phyloP scores from a whole-genome alignment of 768 basidiomycete genomes.

The Trametes gibbosa region DNA sequence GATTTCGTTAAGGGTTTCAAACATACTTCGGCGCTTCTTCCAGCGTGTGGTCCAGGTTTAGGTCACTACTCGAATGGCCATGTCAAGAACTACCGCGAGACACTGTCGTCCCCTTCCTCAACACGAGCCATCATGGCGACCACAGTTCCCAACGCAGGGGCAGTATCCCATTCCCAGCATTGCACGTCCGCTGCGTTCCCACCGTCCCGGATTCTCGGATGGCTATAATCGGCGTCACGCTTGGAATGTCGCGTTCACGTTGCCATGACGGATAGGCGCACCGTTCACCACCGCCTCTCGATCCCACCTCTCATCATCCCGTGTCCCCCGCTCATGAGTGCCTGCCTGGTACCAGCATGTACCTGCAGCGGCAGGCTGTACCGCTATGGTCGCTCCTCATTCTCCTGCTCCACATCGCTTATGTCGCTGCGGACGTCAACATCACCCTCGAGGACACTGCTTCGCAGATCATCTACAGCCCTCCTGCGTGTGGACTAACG shows the following conservation, averaged over 20 bases:
- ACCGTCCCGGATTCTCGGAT: neutral
- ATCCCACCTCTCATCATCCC: slow-evolving; percentile 4
- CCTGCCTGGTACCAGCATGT: slow-evolving; percentile 15
- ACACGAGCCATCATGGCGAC: neutral
- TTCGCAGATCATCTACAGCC: slow-evolving; percentile 23
- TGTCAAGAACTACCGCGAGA: too few relatives aligned
- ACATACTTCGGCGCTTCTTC: too few relatives aligned
- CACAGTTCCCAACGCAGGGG: neutral
- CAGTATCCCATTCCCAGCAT: neutral
- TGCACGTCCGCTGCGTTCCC: neutral
- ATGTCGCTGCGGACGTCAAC: slow-evolving; percentile 9
- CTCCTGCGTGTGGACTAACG: slow-evolving; percentile 21
- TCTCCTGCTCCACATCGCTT: neutral
- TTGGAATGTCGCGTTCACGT: slow-evolving; percentile 13
- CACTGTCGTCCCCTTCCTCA: neutral
- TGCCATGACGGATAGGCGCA: slow-evolving; percentile 20
- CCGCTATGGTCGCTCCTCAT: slow-evolving; percentile 2
- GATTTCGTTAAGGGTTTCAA: too few relatives aligned
- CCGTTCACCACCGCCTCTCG: slow-evolving; percentile 2
- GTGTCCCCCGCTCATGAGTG: slow-evolving; percentile 11
- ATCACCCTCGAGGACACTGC: slow-evolving; percentile 23
- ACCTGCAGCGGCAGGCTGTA: slow-evolving; percentile 11
- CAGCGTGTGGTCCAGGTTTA: too few relatives aligned
- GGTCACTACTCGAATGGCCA: too few relatives aligned
- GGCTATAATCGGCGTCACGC: slow-evolving; percentile 14